These are phyloP conservation scores for Thelonectria olida DNA, from an alignment of 2,329 filamentous ascomycete genomes.

Conservation along the genomic window DNA sequence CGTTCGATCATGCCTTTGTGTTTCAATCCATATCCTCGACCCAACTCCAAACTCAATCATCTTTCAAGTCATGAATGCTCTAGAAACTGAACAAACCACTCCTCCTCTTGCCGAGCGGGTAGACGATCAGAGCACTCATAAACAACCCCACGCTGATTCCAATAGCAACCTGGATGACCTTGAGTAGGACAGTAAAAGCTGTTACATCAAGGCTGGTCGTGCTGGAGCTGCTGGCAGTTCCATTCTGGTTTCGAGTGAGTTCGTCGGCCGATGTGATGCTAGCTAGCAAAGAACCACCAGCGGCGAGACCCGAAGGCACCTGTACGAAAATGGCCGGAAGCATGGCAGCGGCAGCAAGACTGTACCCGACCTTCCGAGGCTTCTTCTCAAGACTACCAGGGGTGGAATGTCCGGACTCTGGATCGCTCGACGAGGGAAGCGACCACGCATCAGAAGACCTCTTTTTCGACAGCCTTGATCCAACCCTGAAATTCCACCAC, in stretches of 20 bases:
- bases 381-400: slow-evolving; percentile 38
- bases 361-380: slow-evolving; percentile 69
- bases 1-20: background rate
- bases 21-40: background rate
- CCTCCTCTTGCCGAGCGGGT: slow-evolving; percentile 65
- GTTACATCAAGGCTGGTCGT: slow-evolving; percentile 51
- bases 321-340: slow-evolving; percentile 85
- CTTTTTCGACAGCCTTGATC: slow-evolving; percentile 45
- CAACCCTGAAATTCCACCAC: slow-evolving; percentile 60
- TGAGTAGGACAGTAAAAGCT: slow-evolving; percentile 63
- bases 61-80: slow-evolving; percentile 3
- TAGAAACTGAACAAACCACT: slow-evolving; percentile 66
- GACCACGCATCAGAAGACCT: slow-evolving; percentile 43
- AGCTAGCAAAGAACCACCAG: slow-evolving; percentile 65
- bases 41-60: background rate
- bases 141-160: slow-evolving; percentile 70
- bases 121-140: slow-evolving; percentile 64
- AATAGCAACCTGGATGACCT: slow-evolving; percentile 69
- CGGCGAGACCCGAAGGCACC: slow-evolving; percentile 70
- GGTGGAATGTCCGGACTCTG: slow-evolving; percentile 43
- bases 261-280: slow-evolving; percentile 66
- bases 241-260: slow-evolving; percentile 56
- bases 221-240: slow-evolving; percentile 35
- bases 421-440: slow-evolving; percentile 42
- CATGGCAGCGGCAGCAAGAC: slow-evolving; percentile 84